These are phyloP conservation scores for Boletus subparvulus DNA, from an alignment of 768 basidiomycete species.

Conservation along the genomic window DNA sequence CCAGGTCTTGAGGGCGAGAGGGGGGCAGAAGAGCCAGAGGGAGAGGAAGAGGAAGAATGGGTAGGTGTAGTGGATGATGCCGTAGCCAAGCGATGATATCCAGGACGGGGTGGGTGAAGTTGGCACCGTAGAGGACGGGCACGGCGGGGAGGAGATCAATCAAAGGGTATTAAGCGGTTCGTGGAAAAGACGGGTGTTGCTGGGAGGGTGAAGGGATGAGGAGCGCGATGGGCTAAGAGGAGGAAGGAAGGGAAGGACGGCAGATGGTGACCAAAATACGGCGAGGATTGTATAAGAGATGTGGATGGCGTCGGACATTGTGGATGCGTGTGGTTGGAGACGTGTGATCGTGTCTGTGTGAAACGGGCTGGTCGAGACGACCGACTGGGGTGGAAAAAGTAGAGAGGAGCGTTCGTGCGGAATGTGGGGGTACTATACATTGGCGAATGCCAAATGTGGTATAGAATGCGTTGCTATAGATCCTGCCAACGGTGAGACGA, in stretches of 20 bases:
- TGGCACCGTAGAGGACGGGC: slow-evolving; percentile 95
- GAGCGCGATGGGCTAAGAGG: too few species aligned
- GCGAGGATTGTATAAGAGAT: too few species aligned
- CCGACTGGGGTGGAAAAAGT: slow-evolving; percentile 62
- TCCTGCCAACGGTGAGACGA: background rate
- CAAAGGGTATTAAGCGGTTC: slow-evolving; percentile 76
- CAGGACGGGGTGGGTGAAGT: slow-evolving; percentile 87
- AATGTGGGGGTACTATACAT: slow-evolving; percentile 4
- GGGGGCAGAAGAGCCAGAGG: slow-evolving; percentile 89
- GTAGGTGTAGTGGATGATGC: slow-evolving; percentile 84
- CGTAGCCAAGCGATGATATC: slow-evolving; percentile 97
- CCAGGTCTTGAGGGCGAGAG: slow-evolving; percentile 80
- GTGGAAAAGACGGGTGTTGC: slow-evolving; percentile 30
- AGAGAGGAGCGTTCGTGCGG: slow-evolving; percentile 21
- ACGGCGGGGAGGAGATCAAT: slow-evolving; percentile 70
- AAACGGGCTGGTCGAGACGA: slow-evolving; percentile 58
- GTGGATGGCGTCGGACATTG: too few species aligned
- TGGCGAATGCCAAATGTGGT: background rate
- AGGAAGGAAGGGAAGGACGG: too few species aligned
- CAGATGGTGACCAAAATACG: too few species aligned
- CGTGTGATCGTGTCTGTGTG: too few species aligned
- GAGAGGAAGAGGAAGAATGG: slow-evolving; percentile 76
- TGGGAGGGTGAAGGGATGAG: too few species aligned
- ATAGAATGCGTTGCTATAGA: background rate
- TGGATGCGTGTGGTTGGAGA: too few species aligned